Base-by-base conservation (phyloP, 345 rosid genomes). In the Eucalyptus curtisii region DNA sequence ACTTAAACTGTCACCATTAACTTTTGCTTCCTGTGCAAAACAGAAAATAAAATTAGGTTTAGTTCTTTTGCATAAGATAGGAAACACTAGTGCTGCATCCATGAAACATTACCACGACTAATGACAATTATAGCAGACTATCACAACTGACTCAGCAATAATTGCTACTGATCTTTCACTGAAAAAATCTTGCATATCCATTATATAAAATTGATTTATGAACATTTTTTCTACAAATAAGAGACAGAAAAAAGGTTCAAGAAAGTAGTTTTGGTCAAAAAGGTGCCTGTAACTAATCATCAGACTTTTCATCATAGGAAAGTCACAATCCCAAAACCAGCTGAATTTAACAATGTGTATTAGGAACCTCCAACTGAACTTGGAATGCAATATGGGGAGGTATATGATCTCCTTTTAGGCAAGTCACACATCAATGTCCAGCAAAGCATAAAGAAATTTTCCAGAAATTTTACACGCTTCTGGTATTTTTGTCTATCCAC, bases 1-100 rank as follows among this genome's bases (percentile, higher is more conserved):
- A 80, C 95, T 95, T 82, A 98, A 87, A 92, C 96, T 96, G 93
- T 95, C 96, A 79, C 99, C 99, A 20, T 88, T 93, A 25, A 57
- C 89, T 94, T 95, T 98, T 66, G 99, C 98, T 92, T 93, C 95
- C 99, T 98, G 87, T 3, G 27, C 8, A 76, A 85, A 45, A 44
- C 52, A 84, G 33, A 45, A 85, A 85, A 76, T 40, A 40, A 76
- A 40, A 20, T 40, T 40, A 76, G 15, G 15, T 40, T 76, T 76
- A 40, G 84, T 20, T 40, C 27, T 22, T 37, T 25, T 76, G 84
- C 84, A 76, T 76, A 2, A 3, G 84, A 40, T 10, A 19, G 84
- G 27, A 76, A 20, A 76, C 24, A 37, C 30, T 76, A 5, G 84
- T 10, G 84, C 24, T 40, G 47, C 47, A 10, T 10, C 2, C 84